These are phyloP conservation scores for Incumbomyces lentus DNA, from an alignment of 2,329 filamentous ascomycete genomes.

Conservation along the genomic window DNA sequence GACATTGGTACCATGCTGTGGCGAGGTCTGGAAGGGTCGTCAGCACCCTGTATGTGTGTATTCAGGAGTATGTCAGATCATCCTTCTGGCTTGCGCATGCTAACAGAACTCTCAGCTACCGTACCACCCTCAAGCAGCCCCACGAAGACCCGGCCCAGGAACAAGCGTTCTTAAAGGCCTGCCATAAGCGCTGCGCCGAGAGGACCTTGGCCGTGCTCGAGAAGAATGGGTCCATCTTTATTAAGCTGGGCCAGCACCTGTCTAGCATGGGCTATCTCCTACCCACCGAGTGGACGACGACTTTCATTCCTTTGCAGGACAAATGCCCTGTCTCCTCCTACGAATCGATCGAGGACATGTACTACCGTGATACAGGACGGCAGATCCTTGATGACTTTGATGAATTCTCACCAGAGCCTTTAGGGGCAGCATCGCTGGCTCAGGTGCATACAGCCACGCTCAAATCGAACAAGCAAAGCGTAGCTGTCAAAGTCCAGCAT, in stretches of 20 bases:
- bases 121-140: constrained; percentile 65
- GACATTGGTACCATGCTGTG: constrained; percentile 62
- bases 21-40: constrained; percentile 72
- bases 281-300: constrained; percentile 84
- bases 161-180: constrained; percentile 61
- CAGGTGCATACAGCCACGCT: constrained; percentile 86
- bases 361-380: constrained; percentile 68
- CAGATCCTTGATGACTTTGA: constrained; percentile 75
- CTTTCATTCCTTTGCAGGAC: constrained; percentile 92
- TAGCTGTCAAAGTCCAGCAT: constrained; percentile 96
- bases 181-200: constrained; percentile 85
- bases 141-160: constrained; percentile 54
- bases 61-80: constrained; percentile 60
- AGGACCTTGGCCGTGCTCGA: constrained; percentile 79
- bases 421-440: constrained; percentile 85
- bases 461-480: constrained; percentile 69
- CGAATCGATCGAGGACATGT: constrained; percentile 79
- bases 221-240: constrained; percentile 96
- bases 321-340: constrained; percentile 87
- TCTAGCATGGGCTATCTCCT: constrained; percentile 94
- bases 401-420: constrained; percentile 67
- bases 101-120: constrained; percentile 54
- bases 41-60: constrained; percentile 63
- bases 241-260: constrained; percentile 92
- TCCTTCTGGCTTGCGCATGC: not conserved